Evolutionary conservation across 257 asterid genomes (phyloP).

Genomic region (Solanum habrochaites): DNA sequence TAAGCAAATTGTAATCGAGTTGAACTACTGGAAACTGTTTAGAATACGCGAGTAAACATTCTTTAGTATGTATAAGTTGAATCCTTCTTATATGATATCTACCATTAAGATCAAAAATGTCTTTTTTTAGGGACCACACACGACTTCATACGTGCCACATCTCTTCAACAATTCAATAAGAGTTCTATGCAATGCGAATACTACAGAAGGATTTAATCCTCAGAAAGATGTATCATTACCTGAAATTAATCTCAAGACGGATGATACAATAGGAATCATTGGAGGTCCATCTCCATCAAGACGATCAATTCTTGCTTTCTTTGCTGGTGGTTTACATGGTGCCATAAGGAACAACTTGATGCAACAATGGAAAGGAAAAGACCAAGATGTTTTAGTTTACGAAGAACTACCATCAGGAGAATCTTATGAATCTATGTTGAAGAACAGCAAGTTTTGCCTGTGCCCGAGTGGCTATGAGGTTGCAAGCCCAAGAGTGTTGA

Average conservation of each 20-base stretch:
- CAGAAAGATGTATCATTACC: constrained; percentile 54
- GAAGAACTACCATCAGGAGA: constrained; percentile 13
- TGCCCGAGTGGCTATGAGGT: constrained; percentile 43
- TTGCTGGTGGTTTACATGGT: constrained; percentile 71
- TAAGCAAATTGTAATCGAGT: background rate
- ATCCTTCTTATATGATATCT: background rate
- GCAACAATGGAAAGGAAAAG: constrained; percentile 52
- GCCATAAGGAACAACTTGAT: constrained; percentile 47
- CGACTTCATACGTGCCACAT: constrained; percentile 43
- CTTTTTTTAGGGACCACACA: constrained; percentile 44
- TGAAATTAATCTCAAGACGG: constrained; percentile 62
- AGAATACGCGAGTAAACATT: background rate
- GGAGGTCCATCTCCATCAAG: constrained; percentile 61
- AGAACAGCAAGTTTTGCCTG: constrained; percentile 20
- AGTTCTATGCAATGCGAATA: constrained; percentile 74
- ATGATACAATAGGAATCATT: constrained; percentile 35
- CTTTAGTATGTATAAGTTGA: background rate
- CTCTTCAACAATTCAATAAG: constrained; percentile 66
- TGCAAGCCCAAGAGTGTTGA: constrained; percentile 39
- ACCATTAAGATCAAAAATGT: background rate
- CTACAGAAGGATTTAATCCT: constrained; percentile 73
- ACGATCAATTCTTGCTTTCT: constrained; percentile 55
- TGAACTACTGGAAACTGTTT: background rate
- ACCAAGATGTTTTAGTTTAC: constrained; percentile 16
- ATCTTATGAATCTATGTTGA: constrained; percentile 21